Conservation (phyloP, 1,139 yeast species). For the Lodderomyces orthopsilosis region DNA sequence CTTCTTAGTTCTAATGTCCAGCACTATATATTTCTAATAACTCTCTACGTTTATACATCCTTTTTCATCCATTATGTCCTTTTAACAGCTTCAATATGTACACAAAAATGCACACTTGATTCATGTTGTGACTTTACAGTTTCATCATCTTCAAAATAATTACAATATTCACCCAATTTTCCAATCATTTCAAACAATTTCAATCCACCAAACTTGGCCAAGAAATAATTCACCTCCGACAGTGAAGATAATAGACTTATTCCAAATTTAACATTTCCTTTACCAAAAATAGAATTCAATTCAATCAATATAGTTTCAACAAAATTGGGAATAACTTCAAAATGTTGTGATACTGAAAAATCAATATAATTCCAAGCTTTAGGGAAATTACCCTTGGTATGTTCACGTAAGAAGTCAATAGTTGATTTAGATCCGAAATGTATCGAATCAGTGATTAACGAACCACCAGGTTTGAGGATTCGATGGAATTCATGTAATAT, state of each 20-base stretch:
- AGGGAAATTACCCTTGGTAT: slow-evolving; percentile 11
- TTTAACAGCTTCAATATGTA: slow-evolving; percentile 19
- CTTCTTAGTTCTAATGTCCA: slow-evolving; percentile 8
- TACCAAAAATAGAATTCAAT: slow-evolving; percentile 31
- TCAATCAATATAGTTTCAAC: slow-evolving; percentile 23
- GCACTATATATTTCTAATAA: slow-evolving; percentile 6
- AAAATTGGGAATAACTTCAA: slow-evolving; percentile 28
- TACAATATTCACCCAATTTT: slow-evolving; percentile 30
- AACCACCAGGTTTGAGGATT: slow-evolving; percentile 36
- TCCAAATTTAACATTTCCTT: slow-evolving; percentile 31
- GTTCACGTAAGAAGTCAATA: slow-evolving; percentile 15
- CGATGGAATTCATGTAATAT: slow-evolving; percentile 35
- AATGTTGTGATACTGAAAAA: slow-evolving; percentile 19
- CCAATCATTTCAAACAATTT: slow-evolving; percentile 35
- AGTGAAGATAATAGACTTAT: slow-evolving; percentile 29
- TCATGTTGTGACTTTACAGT: slow-evolving; percentile 9
- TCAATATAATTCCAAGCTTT: slow-evolving; percentile 19
- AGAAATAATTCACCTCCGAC: slow-evolving; percentile 32
- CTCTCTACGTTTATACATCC: neutral
- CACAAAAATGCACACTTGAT: slow-evolving; percentile 17
- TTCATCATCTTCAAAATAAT: slow-evolving; percentile 18
- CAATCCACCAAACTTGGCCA: slow-evolving; percentile 31
- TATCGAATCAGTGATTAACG: slow-evolving; percentile 32
- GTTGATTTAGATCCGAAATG: slow-evolving; percentile 18
- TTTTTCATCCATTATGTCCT: neutral